Conservation (phyloP, 1,284 basidiomycete species). For the Lentinus polychrous region DNA sequence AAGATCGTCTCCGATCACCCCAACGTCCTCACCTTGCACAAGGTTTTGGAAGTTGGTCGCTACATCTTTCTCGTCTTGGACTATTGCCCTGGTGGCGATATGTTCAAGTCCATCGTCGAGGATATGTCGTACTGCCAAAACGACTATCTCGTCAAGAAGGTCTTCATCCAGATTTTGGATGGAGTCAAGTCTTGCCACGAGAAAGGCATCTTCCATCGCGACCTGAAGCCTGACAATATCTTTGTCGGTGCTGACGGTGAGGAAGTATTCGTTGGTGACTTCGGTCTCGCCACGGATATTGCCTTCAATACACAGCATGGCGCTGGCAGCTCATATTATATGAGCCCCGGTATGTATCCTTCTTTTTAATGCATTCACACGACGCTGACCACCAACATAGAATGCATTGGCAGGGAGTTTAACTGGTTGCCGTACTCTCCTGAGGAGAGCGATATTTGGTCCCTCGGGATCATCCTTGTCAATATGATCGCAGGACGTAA, state of each 20-base stretch:
- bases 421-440: conserved; percentile 17
- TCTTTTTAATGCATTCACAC: neutral
- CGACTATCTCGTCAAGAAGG: conserved; percentile 40
- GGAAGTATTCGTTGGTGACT: conserved; percentile 52
- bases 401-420: conserved; percentile 22
- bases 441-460: conserved; percentile 22
- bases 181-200: conserved; percentile 55
- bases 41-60: conserved; percentile 46
- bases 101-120: conserved; percentile 53
- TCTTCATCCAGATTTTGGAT: conserved; percentile 57
- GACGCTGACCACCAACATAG: conserved; percentile 9
- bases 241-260: conserved; percentile 41
- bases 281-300: conserved; percentile 59
- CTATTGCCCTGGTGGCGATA: conserved; percentile 55
- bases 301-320: conserved; percentile 43
- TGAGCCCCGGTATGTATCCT: conserved; percentile 42
- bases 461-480: conserved; percentile 25
- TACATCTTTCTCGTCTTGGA: conserved; percentile 58
- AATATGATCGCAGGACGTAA: conserved; percentile 86
- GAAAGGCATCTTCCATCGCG: conserved; percentile 58
- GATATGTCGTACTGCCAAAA: conserved; percentile 40
- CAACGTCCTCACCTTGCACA: conserved; percentile 51
- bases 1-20: conserved; percentile 46
- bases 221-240: conserved; percentile 72
- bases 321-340: conserved; percentile 44